Conservation (phyloP, 1,284 basidiomycete genomes). For the Agroathelia rolfsii region DNA sequence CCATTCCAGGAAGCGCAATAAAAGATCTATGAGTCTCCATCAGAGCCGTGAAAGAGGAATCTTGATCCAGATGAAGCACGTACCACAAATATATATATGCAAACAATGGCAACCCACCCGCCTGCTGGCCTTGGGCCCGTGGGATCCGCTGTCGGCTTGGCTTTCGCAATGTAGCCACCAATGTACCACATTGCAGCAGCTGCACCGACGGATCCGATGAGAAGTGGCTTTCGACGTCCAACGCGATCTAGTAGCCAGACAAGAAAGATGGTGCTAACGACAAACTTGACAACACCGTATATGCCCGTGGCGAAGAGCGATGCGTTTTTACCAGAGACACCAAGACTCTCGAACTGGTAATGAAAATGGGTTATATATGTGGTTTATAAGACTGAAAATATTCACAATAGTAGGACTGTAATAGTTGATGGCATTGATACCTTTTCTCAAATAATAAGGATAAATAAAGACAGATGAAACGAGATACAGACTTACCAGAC, state of each 20-base stretch:
- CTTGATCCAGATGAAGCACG: too few relatives aligned
- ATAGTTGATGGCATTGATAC: constrained; percentile 34
- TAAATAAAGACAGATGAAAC: too few relatives aligned
- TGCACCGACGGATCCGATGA: constrained; percentile 31
- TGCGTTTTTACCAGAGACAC: constrained; percentile 27
- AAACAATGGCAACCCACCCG: too few relatives aligned
- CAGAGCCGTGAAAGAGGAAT: too few relatives aligned
- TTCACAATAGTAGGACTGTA: constrained; percentile 29
- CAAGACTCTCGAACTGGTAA: constrained; percentile 36
- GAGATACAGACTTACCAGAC: too few relatives aligned
- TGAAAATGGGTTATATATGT: too few relatives aligned
- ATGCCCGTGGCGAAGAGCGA: constrained; percentile 35
- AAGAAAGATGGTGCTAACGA: constrained; percentile 15
- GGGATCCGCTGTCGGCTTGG: constrained; percentile 17
- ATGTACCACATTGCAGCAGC: constrained; percentile 32
- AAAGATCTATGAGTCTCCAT: too few relatives aligned
- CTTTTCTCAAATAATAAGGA: too few relatives aligned
- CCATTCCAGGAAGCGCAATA: too few relatives aligned
- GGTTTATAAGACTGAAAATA: too few relatives aligned
- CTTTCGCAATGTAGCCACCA: constrained; percentile 25
- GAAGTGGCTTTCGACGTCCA: constrained; percentile 31
- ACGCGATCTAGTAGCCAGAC: constrained; percentile 17
- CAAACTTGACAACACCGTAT: constrained; percentile 30
- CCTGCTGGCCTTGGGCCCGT: too few relatives aligned
- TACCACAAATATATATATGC: too few relatives aligned